A percentile compares a stretch with the other conserved stretches of the same genome.
These are phyloP conservation scores for Neofusicoccum laricinum DNA, from an alignment of 2,329 filamentous ascomycete genomes.

Conservation along the genomic window DNA sequence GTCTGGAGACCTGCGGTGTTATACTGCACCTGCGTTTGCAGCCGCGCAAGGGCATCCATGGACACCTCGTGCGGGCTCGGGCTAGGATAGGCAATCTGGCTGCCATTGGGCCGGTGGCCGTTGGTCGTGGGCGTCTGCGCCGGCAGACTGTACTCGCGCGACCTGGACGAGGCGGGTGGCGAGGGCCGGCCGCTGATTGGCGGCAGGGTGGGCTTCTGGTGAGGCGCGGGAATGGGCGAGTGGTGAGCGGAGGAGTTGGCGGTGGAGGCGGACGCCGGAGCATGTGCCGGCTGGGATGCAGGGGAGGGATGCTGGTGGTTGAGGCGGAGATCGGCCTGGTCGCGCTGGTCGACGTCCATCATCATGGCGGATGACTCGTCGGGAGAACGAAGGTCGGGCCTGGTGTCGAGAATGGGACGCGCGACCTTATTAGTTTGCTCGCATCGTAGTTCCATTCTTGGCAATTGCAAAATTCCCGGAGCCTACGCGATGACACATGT, in stretches of 20 bases:
- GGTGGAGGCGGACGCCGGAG: conserved; percentile 21
- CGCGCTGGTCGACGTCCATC: conserved; percentile 26
- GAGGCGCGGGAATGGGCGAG: conserved; percentile 16
- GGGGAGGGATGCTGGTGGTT: conserved; percentile 19
- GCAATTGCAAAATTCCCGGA: conserved; percentile 40
- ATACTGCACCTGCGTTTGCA: conserved; percentile 49
- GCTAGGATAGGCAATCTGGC: conserved; percentile 23
- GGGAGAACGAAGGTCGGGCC: neutral
- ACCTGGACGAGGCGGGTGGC: conserved; percentile 21
- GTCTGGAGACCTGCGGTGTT: conserved; percentile 39
- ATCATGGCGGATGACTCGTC: conserved; percentile 17
- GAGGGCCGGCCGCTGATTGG: conserved; percentile 17
- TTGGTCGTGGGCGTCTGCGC: conserved; percentile 19
- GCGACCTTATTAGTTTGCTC: conserved; percentile 23
- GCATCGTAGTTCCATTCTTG: conserved; percentile 38
- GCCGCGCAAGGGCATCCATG: conserved; percentile 41
- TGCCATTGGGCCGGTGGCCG: conserved; percentile 24
- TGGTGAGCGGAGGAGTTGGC: conserved; percentile 21
- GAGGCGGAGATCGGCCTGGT: conserved; percentile 19
- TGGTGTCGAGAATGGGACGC: conserved; percentile 19
- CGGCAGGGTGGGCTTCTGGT: neutral
- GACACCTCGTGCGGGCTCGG: conserved; percentile 30
- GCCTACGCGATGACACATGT: conserved; percentile 22
- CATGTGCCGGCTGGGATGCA: conserved; percentile 19
- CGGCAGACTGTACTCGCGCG: conserved; percentile 21